A percentile compares a stretch with the other conserved stretches of the same genome.
Evolutionary conservation across 805 yeast genomes (phyloP).

Genomic region (Scheffersomyces spartinae): DNA sequence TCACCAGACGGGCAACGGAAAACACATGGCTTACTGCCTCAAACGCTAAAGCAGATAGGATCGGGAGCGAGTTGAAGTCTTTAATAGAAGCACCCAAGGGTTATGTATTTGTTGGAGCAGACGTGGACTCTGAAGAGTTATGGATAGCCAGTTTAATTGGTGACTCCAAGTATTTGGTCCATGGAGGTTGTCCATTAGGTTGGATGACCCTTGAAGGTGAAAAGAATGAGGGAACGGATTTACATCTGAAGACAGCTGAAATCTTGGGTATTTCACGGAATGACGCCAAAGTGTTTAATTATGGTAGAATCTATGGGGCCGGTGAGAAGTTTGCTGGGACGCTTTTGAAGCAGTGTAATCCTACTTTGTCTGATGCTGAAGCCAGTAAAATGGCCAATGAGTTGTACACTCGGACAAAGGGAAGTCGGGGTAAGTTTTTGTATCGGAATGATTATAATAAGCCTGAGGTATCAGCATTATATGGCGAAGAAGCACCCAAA

Average conservation of each 20-base stretch:
- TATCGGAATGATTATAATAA: too few species aligned
- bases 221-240: conserved; percentile 81
- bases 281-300: conserved; percentile 92
- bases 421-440: conserved; percentile 25
- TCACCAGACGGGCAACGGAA: conserved; percentile 93
- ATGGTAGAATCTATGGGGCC: conserved; percentile 97
- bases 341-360: conserved; percentile 75
- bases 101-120: conserved; percentile 92
- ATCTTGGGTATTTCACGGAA: conserved; percentile 82
- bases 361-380: conserved; percentile 50
- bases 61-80: conserved; percentile 91
- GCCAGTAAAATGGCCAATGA: conserved; percentile 54
- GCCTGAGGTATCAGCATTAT: too few species aligned
- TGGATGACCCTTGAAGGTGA: conserved; percentile 99
- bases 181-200: conserved; percentile 94
- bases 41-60: conserved; percentile 72
- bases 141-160: conserved; percentile 97
- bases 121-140: conserved; percentile 94
- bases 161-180: conserved; percentile 77
- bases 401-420: conserved; percentile 78
- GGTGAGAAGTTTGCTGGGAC: conserved; percentile 85
- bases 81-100: conserved; percentile 81
- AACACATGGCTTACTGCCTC: conserved; percentile 97
- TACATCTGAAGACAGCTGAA: conserved; percentile 87
- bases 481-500: conserved; percentile 10